Evolutionary conservation across 2,329 filamentous ascomycete species (phyloP), one percentile per base, ranked within the genome.

Genomic region (Sphaerulina populicola): DNA sequence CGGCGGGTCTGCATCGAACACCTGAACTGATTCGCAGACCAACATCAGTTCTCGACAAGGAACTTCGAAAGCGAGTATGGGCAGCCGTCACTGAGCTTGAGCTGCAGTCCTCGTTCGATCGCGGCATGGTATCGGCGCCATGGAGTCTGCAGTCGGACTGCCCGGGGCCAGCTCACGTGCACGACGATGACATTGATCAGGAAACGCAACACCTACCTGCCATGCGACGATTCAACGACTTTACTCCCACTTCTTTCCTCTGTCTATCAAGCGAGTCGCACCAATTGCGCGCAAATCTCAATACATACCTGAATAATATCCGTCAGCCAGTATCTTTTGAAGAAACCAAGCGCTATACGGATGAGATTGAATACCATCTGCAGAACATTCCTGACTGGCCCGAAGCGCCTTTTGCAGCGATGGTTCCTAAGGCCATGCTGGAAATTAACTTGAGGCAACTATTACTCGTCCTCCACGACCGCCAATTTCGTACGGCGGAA

Each of bases 11-110:
- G 42, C 77, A 81, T 58, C 70, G 75, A 14, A 70, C 77, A 43
- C 71, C 74, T 0, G 65, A 63, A 4, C 56, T 69, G 58, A 52
- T 69, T 55, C 56, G 67, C 51, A 61, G 68, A 51, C 58, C 60
- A 23, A 67, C 71, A 8, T 67, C 66, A 2, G 62, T 68, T 2
- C 74, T 75, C 29, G 73, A 77, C 37, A 72, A 74, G 47, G 74
- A 77, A 52, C 74, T 78, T 72, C 72, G 78, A 46, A 71, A 76
- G 47, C 71, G 78, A 39, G 65, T 82, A 2, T 82, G 79, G 79
- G 71, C 69, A 1, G 79, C 78, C 1, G 76, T 80, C 8, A 64
- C 77, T 8, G 77, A 81, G 57, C 64, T 81, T 23, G 78, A 81
- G 49, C 62, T 80, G 2, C 77, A 80, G 57, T 71, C 75, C 0